Conservation (phyloP, 139 green algal genomes). For the Marvania coccoides region DNA sequence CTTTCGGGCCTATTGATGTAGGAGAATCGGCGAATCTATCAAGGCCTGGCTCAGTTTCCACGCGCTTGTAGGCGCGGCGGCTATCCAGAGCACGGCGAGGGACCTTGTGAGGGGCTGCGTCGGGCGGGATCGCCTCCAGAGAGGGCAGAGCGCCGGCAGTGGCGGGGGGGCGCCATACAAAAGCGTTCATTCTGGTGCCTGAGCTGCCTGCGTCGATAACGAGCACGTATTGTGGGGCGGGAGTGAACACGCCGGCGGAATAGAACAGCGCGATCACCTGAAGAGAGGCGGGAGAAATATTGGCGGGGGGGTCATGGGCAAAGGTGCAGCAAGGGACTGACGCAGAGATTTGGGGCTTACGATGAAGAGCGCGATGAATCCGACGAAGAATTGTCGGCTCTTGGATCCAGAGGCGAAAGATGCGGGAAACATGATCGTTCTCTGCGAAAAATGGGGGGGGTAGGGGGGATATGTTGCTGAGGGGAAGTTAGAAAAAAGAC, state of each 20-base stretch:
- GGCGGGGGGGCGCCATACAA: neutral
- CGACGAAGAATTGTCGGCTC: no score
- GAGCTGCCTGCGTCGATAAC: slow-evolving; percentile 64
- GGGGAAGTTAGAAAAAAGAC: no score
- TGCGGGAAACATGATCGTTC: no score
- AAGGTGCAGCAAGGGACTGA: no score
- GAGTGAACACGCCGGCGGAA: neutral
- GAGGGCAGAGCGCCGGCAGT: neutral
- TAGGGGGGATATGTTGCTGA: no score
- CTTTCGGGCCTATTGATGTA: neutral
- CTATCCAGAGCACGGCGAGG: slow-evolving; percentile 14
- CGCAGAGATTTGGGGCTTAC: no score
- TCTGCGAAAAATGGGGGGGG: no score
- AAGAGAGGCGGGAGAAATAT: neutral
- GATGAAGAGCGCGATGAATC: no score
- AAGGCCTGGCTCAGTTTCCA: slow-evolving; percentile 82
- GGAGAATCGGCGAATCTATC: slow-evolving; percentile 46
- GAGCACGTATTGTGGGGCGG: slow-evolving; percentile 25
- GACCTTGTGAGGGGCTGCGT: slow-evolving; percentile 2
- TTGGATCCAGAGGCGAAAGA: no score
- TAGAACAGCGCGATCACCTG: neutral
- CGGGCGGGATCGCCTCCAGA: slow-evolving; percentile 5
- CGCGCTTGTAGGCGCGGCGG: slow-evolving; percentile 62
- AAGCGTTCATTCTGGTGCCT: slow-evolving; percentile 55
- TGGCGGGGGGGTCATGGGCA: no score